Evolutionary conservation across 2,329 filamentous ascomycete genomes (phyloP), one percentile per base, ranked within the genome.

Genomic region (Ascochyta fabae): DNA sequence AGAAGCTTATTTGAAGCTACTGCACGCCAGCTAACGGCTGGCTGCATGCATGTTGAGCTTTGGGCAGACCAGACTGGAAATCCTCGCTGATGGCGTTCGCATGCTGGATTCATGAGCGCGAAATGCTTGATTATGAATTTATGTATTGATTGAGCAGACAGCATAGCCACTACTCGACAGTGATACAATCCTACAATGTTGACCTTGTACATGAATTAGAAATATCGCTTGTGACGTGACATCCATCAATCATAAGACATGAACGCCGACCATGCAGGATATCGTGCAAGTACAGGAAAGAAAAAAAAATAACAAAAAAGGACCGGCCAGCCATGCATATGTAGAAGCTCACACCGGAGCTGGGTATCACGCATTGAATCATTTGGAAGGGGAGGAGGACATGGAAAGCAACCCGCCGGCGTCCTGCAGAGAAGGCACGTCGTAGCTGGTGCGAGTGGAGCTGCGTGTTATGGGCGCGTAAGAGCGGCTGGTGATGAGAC

Each of bases 361-460:
- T 52, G 71, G 73, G 71, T 75, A 75, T 75, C 71, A 74, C 58
- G 56, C 58, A 58, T 38, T 57, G 35, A 56, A 55, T 59, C 48
- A 52, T 59, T 58, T 59, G 34, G 51, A 65, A 61, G 35, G 42
- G 22, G 52, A 31, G 36, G 57, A 53, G 31, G 43, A 52, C 6
- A 47, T 61, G 35, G 65, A 66, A 50, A 75, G 69, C 8, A 75
- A 64, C 39, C 69, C 71, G 35, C 71, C 72, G 6, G 69, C 65
- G 39, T 75, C 72, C 55, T 72, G 67, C 48, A 74, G 47, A 3
- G 66, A 68, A 10, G 70, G 68, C 12, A 64, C 52, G 19, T 68
- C 59, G 31, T 64, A 58, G 53, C 61, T 67, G 36, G 56, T 62
- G 26, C 67, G 58, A 15, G 69, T 70, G 23, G 60, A 29, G 38